Conservation (phyloP, 495 filamentous ascomycete genomes). For the Pseudoneurospora amorphoporcata region DNA sequence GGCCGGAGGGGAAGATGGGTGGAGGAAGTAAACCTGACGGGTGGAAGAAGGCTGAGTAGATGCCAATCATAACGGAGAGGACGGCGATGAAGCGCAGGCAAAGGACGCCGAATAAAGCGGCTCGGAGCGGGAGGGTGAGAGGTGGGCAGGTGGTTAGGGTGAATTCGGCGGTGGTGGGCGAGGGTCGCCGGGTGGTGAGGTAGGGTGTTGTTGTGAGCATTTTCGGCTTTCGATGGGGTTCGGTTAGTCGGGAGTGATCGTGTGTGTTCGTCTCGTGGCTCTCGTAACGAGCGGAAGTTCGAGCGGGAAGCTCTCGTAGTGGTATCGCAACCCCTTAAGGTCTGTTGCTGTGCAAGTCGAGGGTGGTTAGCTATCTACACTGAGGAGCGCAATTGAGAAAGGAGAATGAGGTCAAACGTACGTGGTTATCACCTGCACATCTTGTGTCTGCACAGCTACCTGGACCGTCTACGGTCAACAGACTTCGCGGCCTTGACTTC, state of each 20-base stretch:
- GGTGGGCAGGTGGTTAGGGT: constrained; percentile 66
- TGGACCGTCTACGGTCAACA: not conserved
- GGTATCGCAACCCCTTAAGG: not conserved
- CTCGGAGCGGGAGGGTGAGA: constrained; percentile 45
- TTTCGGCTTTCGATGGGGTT: constrained; percentile 1
- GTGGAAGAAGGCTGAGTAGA: constrained; percentile 20
- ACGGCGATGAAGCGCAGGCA: constrained; percentile 33
- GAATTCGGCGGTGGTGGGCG: constrained; percentile 77
- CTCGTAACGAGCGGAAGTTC: not conserved
- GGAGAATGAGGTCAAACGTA: not conserved
- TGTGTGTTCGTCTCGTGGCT: not conserved
- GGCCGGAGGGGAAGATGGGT: not conserved
- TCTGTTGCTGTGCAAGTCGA: not conserved
- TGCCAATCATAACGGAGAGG: constrained; percentile 23
- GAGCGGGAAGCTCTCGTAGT: not conserved
- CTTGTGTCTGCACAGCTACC: not conserved
- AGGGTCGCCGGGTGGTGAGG: constrained; percentile 62
- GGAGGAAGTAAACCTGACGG: not conserved
- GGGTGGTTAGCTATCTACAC: not conserved
- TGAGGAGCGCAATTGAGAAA: not conserved
- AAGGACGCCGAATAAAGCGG: constrained; percentile 40
- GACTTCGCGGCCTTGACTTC: not conserved
- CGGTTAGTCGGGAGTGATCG: not conserved
- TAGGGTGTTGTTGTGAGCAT: constrained; percentile 44
- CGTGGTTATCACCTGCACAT: not conserved